phyloP scores from a whole-genome alignment of 2,329 filamentous ascomycete genomes.

The Elsinoe necatrix region DNA sequence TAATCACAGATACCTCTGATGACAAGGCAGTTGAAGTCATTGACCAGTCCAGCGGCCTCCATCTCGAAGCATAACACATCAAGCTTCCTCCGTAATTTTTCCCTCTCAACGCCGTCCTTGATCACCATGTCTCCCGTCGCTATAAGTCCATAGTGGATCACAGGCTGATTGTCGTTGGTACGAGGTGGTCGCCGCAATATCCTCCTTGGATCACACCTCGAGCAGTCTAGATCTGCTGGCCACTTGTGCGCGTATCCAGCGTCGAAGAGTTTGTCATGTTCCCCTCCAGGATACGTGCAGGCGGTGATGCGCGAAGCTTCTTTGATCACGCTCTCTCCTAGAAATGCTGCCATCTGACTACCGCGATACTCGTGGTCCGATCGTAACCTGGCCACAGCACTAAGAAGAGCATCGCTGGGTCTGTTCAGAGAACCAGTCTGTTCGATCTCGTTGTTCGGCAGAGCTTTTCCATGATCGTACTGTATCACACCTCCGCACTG shows the following conservation, averaged over 20 bases:
- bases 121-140: conserved; percentile 23
- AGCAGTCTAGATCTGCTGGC: background rate
- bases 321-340: background rate
- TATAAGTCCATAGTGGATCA: conserved; percentile 23
- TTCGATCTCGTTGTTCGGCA: background rate
- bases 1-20: conserved; percentile 17
- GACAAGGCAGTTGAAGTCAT: conserved; percentile 13
- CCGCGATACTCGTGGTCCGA: conserved; percentile 11
- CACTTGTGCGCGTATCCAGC: background rate
- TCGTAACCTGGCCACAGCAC: conserved; percentile 16
- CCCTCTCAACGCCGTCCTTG: conserved; percentile 19
- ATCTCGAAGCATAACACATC: conserved; percentile 16
- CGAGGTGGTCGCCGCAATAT: background rate
- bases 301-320: background rate
- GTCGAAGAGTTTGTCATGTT: conserved; percentile 8
- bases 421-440: conserved; percentile 15
- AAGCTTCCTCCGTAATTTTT: conserved; percentile 15
- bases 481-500: background rate
- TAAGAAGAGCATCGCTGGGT: conserved; percentile 17
- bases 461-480: conserved; percentile 5
- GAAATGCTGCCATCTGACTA: background rate
- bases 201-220: background rate
- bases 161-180: background rate
- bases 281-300: conserved; percentile 4
- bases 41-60: conserved; percentile 17